These are phyloP conservation scores for Lepiota venenata DNA, from an alignment of 768 basidiomycete species.

Conservation along the genomic window DNA sequence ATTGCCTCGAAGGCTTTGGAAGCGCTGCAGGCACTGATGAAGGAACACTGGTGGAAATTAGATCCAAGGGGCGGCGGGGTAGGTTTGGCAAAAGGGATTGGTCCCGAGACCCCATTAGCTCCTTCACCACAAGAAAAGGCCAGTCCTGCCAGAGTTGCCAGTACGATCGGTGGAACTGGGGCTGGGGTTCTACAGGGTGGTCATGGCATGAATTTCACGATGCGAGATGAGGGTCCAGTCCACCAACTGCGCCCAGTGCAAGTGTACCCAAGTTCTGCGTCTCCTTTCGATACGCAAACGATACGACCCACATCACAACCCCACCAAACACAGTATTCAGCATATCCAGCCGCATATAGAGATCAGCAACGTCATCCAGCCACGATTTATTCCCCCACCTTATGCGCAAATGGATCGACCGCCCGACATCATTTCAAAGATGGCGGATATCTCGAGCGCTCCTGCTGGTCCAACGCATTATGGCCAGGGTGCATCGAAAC, in stretches of 20 bases:
- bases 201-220: no score
- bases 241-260: neutral
- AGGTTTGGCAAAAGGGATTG: neutral
- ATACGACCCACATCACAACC: neutral
- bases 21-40: neutral
- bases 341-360: neutral
- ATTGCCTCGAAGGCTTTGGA: slow-evolving; percentile 5
- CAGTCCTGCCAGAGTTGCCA: no score
- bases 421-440: no score
- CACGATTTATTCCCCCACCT: neutral
- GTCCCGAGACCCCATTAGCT: neutral
- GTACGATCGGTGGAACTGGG: no score
- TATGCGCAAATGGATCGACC: neutral
- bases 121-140: no score
- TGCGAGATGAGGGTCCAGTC: neutral
- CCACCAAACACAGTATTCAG: neutral
- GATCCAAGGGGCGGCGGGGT: neutral
- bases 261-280: neutral
- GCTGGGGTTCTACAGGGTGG: no score
- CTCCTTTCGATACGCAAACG: neutral
- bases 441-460: no score
- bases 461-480: no score
- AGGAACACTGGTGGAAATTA: slow-evolving; percentile 13
- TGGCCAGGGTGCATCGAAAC: no score
- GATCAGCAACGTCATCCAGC: neutral